Evolutionary conservation across 495 filamentous ascomycete species (phyloP), one percentile per base, ranked within the genome.

Genomic region (Penicillium fimorum): DNA sequence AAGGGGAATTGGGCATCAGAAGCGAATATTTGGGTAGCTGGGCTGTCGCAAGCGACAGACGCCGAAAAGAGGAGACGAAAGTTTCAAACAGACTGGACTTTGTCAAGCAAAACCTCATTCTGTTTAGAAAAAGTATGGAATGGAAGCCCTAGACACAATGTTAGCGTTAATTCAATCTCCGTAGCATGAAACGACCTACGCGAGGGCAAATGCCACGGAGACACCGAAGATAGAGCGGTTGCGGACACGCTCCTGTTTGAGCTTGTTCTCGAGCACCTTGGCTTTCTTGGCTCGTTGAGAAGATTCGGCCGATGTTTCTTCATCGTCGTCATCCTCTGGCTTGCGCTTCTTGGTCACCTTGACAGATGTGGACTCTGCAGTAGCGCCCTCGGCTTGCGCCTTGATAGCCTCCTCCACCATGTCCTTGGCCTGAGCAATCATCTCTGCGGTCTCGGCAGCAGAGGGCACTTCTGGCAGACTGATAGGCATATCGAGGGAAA

Each of bases 331-430:
- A 29, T 95, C 92, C 11, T 88, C 88, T 1, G 82, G 83, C 76
- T 96, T 97, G 61, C 94, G 84, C 81, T 97, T 97, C 66, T 69
- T 72, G 20, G 70, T 66, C 49, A 72, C 68, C 66, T 80, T 85
- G 37, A 70, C 78, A 37, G 76, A 64, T 27, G 72, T 68, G 9
- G 66, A 67, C n/a, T 74, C 64, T 6, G 66, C 65, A 20, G 66
- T 56, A n/a, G 70, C 55, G 25, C 58, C 63, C 10, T 75, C 75
- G 17, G 49, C 42, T 30, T 85, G 79, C 44, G 83, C 69, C 58
- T 85, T 83, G 45, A 78, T 79, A 41, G 90, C 91, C 51, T 89
- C 88, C 49, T 88, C 82, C 6, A 97, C 94, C 91, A 97, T 96
- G 60, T 85, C 84, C 69, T 88, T 91, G 7, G 94, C 94, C 69